Evolutionary conservation across 371 early-diverging fungal species (phyloP).

Genomic region (Mucor lusitanicus): DNA sequence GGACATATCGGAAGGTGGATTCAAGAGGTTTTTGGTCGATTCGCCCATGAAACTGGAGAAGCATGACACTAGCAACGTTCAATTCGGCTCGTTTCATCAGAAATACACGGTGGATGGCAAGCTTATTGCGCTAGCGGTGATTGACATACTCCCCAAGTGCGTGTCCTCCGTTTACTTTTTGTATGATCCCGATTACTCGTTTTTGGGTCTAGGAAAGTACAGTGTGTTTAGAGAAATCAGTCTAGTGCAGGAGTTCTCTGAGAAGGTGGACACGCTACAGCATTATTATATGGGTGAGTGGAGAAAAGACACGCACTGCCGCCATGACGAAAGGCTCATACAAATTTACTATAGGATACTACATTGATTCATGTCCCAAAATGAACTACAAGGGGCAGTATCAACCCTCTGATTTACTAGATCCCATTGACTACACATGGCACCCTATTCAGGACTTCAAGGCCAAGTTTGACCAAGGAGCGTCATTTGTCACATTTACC

Average conservation of each 20-base stretch:
- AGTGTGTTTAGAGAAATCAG: constrained; percentile 82
- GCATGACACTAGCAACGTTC: background rate
- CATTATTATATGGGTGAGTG: constrained; percentile 87
- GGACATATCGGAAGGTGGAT: constrained; percentile 54
- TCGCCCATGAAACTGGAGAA: constrained; percentile 61
- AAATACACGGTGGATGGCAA: constrained; percentile 76
- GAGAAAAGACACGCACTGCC: background rate
- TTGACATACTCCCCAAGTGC: constrained; percentile 89
- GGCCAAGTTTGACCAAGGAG: constrained; percentile 7
- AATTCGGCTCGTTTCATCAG: constrained; percentile 87
- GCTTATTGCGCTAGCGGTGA: constrained; percentile 85
- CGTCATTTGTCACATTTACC: constrained; percentile 18
- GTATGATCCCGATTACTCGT: constrained; percentile 83
- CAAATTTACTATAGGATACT: constrained; percentile 66
- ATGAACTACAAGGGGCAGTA: constrained; percentile 94
- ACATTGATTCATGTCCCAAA: constrained; percentile 87
- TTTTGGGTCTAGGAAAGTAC: constrained; percentile 81
- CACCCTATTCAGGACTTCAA: constrained; percentile 24
- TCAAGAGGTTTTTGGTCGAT: constrained; percentile 74
- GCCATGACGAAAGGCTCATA: background rate
- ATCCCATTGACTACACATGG: constrained; percentile 56
- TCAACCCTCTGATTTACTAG: constrained; percentile 81
- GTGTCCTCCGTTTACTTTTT: constrained; percentile 93
- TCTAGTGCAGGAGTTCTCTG: constrained; percentile 42
- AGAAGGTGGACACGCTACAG: constrained; percentile 34